Base-by-base conservation (phyloP, 108 stramenopile species). In the Heterococcus sp. region DNA sequence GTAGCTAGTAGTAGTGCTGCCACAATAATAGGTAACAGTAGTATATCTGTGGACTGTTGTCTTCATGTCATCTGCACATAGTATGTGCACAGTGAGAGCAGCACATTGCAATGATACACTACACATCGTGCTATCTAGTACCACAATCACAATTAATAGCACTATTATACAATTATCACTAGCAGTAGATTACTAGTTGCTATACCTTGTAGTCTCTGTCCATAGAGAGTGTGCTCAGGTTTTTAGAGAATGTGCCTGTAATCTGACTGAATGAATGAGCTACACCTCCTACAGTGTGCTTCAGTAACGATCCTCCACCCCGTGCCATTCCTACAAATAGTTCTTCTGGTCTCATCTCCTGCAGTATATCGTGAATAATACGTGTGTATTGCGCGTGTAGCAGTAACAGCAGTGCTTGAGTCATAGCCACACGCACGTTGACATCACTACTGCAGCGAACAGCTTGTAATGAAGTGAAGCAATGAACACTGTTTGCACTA, bases 281-380 rank as follows among this genome's bases (percentile, higher is more conserved):
- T 68, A 95, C 78, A 28, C 95, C 95, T 37, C 95, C 93, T 27
- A 95, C 92, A 8, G 93, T 90, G 65, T 93, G 92, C 37, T 93
- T 90, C 27, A 92, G 90, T 11, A 95, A 78, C n/a, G 91, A 91
- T 31, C 87, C 89, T 0, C 93, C 93, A 2, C 95, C 95, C 64
- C 93, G 83, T 58, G 92, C 92, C 35, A 95, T 90, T 32, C 95
- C 95, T 85, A 90, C 91, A 46, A 93, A 88, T 14, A 92, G 83
- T 77, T 89, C 91, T 4, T 82, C 80, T 27, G 93, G 93, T 68
- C 93, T 91, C 68, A 93, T 68, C 75, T 93, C 91, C 75, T 63
- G n/a, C n/a, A n/a, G n/a, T n/a, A n/a, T n/a, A n/a, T n/a, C n/a
- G n/a, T n/a, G n/a, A n/a, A n/a, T n/a, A n/a, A n/a, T n/a, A n/a